These are phyloP conservation scores for Pichia eremophila DNA, from an alignment of 805 yeast genomes.

Conservation along the genomic window DNA sequence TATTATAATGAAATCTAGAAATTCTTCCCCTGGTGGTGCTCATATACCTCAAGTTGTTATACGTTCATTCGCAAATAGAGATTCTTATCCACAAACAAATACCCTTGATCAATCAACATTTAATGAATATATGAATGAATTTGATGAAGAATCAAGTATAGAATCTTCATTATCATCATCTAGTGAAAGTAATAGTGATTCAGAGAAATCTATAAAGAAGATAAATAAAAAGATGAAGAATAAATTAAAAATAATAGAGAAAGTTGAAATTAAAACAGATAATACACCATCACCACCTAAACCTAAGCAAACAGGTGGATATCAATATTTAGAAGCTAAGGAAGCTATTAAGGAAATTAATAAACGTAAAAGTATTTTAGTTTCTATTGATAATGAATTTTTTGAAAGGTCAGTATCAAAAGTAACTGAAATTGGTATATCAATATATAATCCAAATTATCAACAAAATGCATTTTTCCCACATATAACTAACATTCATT, in stretches of 20 bases:
- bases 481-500: conserved; percentile 22
- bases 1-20: too few relatives aligned
- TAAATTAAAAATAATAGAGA: too few relatives aligned
- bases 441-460: conserved; percentile 23
- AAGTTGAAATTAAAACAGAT: too few relatives aligned
- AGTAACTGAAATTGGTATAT: conserved; percentile 24
- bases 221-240: too few relatives aligned
- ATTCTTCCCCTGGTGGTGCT: too few relatives aligned
- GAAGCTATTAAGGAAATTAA: conserved; percentile 19
- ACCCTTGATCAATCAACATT: not conserved
- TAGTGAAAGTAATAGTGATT: too few relatives aligned
- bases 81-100: conserved; percentile 10
- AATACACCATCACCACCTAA: too few relatives aligned
- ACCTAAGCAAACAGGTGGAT: not conserved
- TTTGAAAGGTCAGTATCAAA: conserved; percentile 11
- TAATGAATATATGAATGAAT: not conserved
- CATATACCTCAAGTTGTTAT: not conserved
- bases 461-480: conserved; percentile 24
- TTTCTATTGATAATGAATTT: conserved; percentile 23
- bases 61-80: conserved; percentile 6
- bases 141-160: not conserved
- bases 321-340: conserved; percentile 13
- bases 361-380: conserved; percentile 12
- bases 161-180: too few relatives aligned
- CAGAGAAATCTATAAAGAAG: too few relatives aligned